Conservation (phyloP, 768 basidiomycete genomes). For the Lactarius tabidus region DNA sequence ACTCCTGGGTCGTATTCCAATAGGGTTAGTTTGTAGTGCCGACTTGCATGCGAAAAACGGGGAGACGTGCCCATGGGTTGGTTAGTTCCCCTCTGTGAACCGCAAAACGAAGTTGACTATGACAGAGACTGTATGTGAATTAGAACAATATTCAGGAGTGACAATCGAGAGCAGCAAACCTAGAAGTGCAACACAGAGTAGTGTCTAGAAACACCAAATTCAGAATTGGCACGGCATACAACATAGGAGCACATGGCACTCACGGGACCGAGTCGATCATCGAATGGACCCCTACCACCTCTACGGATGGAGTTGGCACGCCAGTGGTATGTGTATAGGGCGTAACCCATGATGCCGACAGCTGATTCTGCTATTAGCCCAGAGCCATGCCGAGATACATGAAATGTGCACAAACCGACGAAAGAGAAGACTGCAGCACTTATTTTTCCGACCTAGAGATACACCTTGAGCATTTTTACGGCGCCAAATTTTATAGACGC, state of each 20-base stretch:
- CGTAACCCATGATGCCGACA: slow-evolving; percentile 96
- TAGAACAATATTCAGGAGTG: slow-evolving; percentile 12
- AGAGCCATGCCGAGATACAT: background rate
- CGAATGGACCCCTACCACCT: slow-evolving; percentile 92
- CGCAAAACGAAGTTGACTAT: slow-evolving; percentile 82
- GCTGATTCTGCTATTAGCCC: slow-evolving; percentile 44
- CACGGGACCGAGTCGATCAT: slow-evolving; percentile 93
- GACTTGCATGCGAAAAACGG: background rate
- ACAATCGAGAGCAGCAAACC: slow-evolving; percentile 40
- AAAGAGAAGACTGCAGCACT: slow-evolving; percentile 95
- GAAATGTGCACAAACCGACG: slow-evolving; percentile 58
- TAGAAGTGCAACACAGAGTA: slow-evolving; percentile 78
- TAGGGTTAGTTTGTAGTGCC: background rate
- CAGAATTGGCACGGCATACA: slow-evolving; percentile 10
- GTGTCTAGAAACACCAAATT: slow-evolving; percentile 47
- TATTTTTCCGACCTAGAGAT: slow-evolving; percentile 79
- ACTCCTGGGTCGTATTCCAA: background rate
- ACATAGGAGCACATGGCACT: slow-evolving; percentile 36
- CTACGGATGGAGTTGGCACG: slow-evolving; percentile 88
- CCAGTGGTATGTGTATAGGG: slow-evolving; percentile 94
- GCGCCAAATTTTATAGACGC: slow-evolving; percentile 20
- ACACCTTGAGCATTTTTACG: slow-evolving; percentile 4
- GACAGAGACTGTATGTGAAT: slow-evolving; percentile 60
- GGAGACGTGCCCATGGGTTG: background rate
- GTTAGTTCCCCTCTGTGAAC: slow-evolving; percentile 45